Evolutionary conservation across 192 early-diverging fungal species (phyloP).

Genomic region (Umbelopsis ramanniana): DNA sequence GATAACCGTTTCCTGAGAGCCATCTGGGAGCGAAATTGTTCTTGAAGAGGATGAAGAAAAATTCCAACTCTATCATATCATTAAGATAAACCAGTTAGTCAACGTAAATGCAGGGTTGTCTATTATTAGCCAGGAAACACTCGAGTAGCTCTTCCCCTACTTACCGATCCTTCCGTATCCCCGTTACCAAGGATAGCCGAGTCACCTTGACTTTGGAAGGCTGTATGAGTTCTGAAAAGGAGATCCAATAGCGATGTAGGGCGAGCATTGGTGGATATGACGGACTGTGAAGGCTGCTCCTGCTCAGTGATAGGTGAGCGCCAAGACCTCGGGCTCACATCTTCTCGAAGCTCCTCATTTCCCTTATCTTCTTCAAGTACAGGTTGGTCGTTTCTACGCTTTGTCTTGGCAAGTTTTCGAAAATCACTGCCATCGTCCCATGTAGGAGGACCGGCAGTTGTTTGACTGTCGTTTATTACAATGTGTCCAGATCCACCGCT

Average conservation of each 20-base stretch:
- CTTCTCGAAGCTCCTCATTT: not conserved
- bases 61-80: not conserved
- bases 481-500: not conserved
- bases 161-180: not conserved
- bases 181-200: not conserved
- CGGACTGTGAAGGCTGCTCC: not conserved
- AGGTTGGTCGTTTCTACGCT: not conserved
- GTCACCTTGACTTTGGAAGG: not conserved
- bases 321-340: not conserved
- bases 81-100: not conserved
- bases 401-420: constrained; percentile 5
- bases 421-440: constrained; percentile 15
- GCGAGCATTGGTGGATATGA: not conserved
- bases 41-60: not conserved
- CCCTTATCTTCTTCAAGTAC: not conserved
- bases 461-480: not conserved
- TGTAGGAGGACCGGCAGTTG: not conserved
- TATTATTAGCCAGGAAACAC: not conserved
- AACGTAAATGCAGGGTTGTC: not conserved
- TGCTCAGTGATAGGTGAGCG: not conserved
- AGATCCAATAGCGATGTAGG: constrained; percentile 1
- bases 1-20: not conserved
- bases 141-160: not conserved
- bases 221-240: not conserved
- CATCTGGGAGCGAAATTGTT: not conserved